These are phyloP conservation scores for Scedosporium apiospermum DNA, from an alignment of 2,329 filamentous ascomycete species.

Conservation along the genomic window DNA sequence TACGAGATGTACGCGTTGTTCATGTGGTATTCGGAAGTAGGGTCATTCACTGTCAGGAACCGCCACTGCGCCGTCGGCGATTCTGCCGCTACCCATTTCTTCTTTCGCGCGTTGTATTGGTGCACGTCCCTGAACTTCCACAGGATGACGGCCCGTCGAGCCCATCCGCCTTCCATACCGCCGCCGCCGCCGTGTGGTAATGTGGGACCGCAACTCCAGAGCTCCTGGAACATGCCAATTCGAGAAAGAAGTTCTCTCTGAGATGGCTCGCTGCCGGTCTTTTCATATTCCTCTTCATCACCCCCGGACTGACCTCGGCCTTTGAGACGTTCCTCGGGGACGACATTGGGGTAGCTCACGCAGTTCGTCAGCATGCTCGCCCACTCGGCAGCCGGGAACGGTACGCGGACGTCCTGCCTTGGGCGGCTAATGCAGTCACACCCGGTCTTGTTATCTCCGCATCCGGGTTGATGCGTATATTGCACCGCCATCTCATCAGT, in stretches of 20 bases:
- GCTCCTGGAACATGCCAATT: slow-evolving; percentile 59
- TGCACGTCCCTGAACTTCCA: slow-evolving; percentile 52
- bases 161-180: slow-evolving; percentile 36
- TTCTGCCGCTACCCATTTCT: slow-evolving; percentile 8
- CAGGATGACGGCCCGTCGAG: slow-evolving; percentile 49
- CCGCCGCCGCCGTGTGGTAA: not conserved
- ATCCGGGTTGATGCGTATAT: slow-evolving; percentile 39
- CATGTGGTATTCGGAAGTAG: slow-evolving; percentile 49
- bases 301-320: slow-evolving; percentile 21
- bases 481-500: slow-evolving; percentile 40
- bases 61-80: slow-evolving; percentile 32
- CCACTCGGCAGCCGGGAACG: slow-evolving; percentile 49
- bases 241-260: slow-evolving; percentile 42
- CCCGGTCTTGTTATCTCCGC: slow-evolving; percentile 33
- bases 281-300: slow-evolving; percentile 12
- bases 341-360: slow-evolving; percentile 39
- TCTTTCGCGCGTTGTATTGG: slow-evolving; percentile 22
- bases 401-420: slow-evolving; percentile 42
- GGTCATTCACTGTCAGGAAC: slow-evolving; percentile 52
- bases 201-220: slow-evolving; percentile 43
- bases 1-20: slow-evolving; percentile 26
- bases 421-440: slow-evolving; percentile 42
- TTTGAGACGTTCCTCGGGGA: slow-evolving; percentile 28
- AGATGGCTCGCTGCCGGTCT: slow-evolving; percentile 7
- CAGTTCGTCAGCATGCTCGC: slow-evolving; percentile 49